Evolutionary conservation across 495 filamentous ascomycete species (phyloP).

Genomic region (Aspergillus indologenus): DNA sequence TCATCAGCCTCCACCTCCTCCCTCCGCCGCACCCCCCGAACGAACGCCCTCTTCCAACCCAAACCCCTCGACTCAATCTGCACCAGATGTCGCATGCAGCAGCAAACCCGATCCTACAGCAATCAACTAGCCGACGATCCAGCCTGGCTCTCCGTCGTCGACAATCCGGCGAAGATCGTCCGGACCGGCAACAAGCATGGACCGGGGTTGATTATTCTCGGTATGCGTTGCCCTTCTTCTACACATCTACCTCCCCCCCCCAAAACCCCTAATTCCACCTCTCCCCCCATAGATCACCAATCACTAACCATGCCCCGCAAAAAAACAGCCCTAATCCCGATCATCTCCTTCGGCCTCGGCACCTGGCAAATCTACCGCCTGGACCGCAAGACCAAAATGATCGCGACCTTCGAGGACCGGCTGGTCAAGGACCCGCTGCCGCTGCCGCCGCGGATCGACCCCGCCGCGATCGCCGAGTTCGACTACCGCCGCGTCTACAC

Average conservation of each 20-base stretch:
- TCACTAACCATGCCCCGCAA: not conserved
- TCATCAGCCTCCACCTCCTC: conserved; percentile 22
- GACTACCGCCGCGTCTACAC: conserved; percentile 85
- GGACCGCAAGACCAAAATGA: conserved; percentile 85
- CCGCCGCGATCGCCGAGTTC: conserved; percentile 75
- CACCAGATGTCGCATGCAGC: conserved; percentile 38
- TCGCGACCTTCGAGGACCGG: conserved; percentile 87
- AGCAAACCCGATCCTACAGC: conserved; percentile 35
- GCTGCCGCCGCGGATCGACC: conserved; percentile 77
- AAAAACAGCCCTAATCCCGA: conserved; percentile 72
- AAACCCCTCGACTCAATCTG: conserved; percentile 29
- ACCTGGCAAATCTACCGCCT: conserved; percentile 96
- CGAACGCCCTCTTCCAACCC: not conserved
- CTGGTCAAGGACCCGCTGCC: conserved; percentile 83
- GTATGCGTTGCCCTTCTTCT: conserved; percentile 32
- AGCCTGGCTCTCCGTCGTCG: conserved; percentile 74
- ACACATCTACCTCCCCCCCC: not conserved
- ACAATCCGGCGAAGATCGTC: conserved; percentile 76
- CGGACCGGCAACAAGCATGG: conserved; percentile 71
- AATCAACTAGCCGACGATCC: conserved; percentile 57
- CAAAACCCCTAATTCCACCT: not conserved
- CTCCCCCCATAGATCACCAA: not conserved
- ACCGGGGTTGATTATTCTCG: conserved; percentile 75
- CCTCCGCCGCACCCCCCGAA: conserved; percentile 11
- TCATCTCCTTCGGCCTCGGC: conserved; percentile 85